Conservation (phyloP, 352 stramenopile species). For the Globisporangium cylindrosporum region DNA sequence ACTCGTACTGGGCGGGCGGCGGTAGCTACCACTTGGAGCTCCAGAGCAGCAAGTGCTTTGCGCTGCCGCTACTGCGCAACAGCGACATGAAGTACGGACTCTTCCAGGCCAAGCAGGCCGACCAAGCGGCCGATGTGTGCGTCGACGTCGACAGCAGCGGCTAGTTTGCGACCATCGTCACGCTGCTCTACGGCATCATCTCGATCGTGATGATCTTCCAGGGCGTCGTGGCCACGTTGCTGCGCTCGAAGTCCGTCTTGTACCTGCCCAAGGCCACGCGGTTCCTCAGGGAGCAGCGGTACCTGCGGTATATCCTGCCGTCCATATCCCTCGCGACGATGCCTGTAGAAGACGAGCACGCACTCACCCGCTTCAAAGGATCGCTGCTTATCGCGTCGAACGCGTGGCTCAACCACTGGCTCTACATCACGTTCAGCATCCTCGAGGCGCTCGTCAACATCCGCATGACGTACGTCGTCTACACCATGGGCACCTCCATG, state of each 20-base stretch:
- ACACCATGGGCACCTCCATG: slow-evolving; percentile 17
- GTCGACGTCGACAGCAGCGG: slow-evolving; percentile 10
- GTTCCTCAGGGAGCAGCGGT: slow-evolving; percentile 6
- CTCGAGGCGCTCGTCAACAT: slow-evolving; percentile 16
- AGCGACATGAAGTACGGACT: slow-evolving; percentile 11
- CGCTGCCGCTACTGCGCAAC: slow-evolving; percentile 5
- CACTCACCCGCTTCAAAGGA: slow-evolving; percentile 16
- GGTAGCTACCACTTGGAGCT: slow-evolving; percentile 23
- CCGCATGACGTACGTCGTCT: slow-evolving; percentile 12
- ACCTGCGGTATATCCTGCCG: neutral
- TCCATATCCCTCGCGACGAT: slow-evolving; percentile 8
- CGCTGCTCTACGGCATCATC: slow-evolving; percentile 21
- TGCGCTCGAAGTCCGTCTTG: neutral
- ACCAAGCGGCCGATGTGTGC: slow-evolving; percentile 16
- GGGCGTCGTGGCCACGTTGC: slow-evolving; percentile 19
- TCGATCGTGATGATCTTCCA: slow-evolving; percentile 22
- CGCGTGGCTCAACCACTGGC: slow-evolving; percentile 19
- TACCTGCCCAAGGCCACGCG: slow-evolving; percentile 17
- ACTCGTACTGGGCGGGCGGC: slow-evolving; percentile 19
- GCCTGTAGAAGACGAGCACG: neutral
- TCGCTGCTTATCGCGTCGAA: slow-evolving; percentile 9
- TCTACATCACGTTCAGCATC: slow-evolving; percentile 16
- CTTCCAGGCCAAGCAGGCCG: slow-evolving; percentile 9
- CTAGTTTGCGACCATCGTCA: slow-evolving; percentile 16
- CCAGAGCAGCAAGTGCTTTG: slow-evolving; percentile 23